phyloP scores from a whole-genome alignment of 2,329 filamentous ascomycete species.

The Conoideocrella luteorostrata region DNA sequence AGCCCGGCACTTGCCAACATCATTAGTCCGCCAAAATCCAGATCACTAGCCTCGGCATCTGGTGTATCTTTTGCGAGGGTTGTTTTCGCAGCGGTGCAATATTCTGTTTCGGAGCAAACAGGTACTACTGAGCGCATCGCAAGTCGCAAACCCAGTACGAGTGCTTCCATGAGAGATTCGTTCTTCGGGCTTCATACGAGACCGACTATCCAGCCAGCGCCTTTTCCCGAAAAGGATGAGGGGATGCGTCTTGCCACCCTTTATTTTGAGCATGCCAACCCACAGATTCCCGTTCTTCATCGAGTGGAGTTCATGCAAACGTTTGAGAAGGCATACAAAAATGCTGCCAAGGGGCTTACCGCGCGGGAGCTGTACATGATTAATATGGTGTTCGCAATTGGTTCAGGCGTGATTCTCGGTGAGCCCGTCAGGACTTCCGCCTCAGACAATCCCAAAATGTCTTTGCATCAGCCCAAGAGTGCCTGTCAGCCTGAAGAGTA shows the following conservation, averaged over 20 bases:
- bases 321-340: conserved; percentile 74
- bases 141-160: conserved; percentile 17
- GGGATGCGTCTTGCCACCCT: conserved; percentile 68
- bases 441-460: conserved; percentile 22
- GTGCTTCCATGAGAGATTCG: conserved; percentile 84
- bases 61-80: conserved; percentile 93
- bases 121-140: conserved; percentile 27
- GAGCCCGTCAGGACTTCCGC: conserved; percentile 47
- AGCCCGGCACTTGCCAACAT: conserved; percentile 60
- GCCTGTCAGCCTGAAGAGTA: conserved; percentile 86
- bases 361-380: conserved; percentile 85
- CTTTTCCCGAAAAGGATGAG: conserved; percentile 73
- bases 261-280: conserved; percentile 95
- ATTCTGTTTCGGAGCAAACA: conserved; percentile 56
- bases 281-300: conserved; percentile 89
- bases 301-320: conserved; percentile 83
- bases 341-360: conserved; percentile 59
- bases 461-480: conserved; percentile 23
- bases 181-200: conserved; percentile 96
- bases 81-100: conserved; percentile 88
- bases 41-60: conserved; percentile 77
- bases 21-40: conserved; percentile 69
- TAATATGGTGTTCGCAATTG: conserved; percentile 96
- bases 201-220: conserved; percentile 76
- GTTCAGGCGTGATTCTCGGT: conserved; percentile 83